Evolutionary conservation across 345 rosid species (phyloP).

Genomic region (Salix udensis): DNA sequence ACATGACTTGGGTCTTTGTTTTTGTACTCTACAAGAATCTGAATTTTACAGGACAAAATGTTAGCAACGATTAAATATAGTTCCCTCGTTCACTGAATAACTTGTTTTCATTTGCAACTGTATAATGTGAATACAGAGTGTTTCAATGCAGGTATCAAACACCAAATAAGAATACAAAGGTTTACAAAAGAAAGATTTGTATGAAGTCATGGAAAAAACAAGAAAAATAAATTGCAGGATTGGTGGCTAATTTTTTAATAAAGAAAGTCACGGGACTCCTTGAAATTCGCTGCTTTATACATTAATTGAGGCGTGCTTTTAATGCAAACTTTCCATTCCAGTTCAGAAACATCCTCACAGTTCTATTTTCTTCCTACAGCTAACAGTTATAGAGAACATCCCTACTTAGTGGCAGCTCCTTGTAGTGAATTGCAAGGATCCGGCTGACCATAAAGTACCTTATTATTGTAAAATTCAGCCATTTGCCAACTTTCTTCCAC

Average conservation of each 20-base stretch:
- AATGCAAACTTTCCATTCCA: not conserved
- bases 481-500: constrained; percentile 99
- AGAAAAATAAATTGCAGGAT: not conserved
- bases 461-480: constrained; percentile 96
- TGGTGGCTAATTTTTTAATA: not conserved
- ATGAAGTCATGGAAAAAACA: not conserved
- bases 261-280: too few relatives aligned
- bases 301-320: too few relatives aligned
- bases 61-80: constrained; percentile 11
- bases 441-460: constrained; percentile 45
- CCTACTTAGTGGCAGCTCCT: not conserved
- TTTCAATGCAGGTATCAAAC: not conserved
- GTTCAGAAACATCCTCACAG: not conserved
- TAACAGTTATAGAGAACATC: constrained; percentile 3
- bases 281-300: too few relatives aligned
- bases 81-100: not conserved
- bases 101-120: not conserved
- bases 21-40: constrained; percentile 88
- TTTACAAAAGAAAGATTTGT: not conserved
- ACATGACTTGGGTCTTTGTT: constrained; percentile 82
- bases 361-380: constrained; percentile 4
- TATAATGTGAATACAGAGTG: not conserved
- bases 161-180: not conserved
- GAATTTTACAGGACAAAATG: constrained; percentile 13
- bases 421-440: not conserved